Evolutionary conservation across 2,329 filamentous ascomycete genomes (phyloP).

Genomic region (Xylariaceae sp.): DNA sequence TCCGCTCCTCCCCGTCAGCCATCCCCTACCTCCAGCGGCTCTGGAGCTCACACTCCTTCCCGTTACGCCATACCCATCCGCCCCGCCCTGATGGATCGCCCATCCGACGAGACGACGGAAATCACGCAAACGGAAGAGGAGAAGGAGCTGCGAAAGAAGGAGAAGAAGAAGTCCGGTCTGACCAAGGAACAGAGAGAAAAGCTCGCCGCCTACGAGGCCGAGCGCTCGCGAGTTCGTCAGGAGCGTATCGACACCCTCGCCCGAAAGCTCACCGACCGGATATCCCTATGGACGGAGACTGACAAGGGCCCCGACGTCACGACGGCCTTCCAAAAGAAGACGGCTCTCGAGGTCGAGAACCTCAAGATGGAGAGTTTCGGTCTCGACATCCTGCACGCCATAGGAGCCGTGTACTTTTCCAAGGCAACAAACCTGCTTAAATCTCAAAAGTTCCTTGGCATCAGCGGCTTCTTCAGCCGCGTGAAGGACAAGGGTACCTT

Average conservation of each 20-base stretch:
- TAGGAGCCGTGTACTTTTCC: conserved; percentile 82
- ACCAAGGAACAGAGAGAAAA: conserved; percentile 92
- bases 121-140: conserved; percentile 66
- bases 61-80: conserved; percentile 63
- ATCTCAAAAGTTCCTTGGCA: conserved; percentile 93
- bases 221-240: conserved; percentile 76
- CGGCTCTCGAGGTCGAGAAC: conserved; percentile 89
- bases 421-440: conserved; percentile 87
- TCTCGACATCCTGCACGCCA: conserved; percentile 90
- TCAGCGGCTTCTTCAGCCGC: conserved; percentile 88
- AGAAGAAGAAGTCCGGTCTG: conserved; percentile 80
- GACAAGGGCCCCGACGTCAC: conserved; percentile 85
- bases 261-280: conserved; percentile 80
- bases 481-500: conserved; percentile 95
- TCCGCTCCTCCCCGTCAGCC: conserved; percentile 34
- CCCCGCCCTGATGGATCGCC: conserved; percentile 78
- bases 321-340: conserved; percentile 87
- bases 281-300: conserved; percentile 95
- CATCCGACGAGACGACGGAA: conserved; percentile 70
- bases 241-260: conserved; percentile 82
- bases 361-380: conserved; percentile 99
- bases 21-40: conserved; percentile 38
- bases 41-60: conserved; percentile 38
- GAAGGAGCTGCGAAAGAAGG: conserved; percentile 67
- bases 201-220: conserved; percentile 78